Conservation (phyloP, 805 yeast genomes). For the Barnettozyma californica region DNA sequence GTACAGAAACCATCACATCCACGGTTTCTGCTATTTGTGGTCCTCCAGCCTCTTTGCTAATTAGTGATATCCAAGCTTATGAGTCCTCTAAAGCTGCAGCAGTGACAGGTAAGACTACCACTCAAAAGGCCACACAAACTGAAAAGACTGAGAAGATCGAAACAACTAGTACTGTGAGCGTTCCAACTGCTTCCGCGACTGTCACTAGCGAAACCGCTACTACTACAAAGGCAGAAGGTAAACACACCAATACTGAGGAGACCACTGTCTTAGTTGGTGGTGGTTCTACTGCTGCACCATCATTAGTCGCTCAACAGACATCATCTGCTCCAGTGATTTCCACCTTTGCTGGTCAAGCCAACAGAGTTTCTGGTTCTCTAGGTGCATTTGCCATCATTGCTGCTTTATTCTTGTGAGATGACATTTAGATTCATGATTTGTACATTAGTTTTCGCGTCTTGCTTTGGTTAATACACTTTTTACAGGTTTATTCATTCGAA, state of each 20-base stretch:
- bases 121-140: conserved; percentile 27
- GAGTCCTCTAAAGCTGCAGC: conserved; percentile 3
- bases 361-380: conserved; percentile 84
- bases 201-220: background rate
- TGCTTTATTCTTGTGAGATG: conserved; percentile 80
- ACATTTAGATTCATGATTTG: conserved; percentile 55
- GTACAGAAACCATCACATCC: conserved; percentile 1
- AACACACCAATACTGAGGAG: conserved; percentile 55
- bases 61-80: conserved; percentile 7
- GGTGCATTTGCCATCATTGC: conserved; percentile 72
- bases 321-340: conserved; percentile 7
- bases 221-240: conserved; percentile 4
- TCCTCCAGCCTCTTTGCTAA: conserved; percentile 3
- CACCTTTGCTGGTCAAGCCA: conserved; percentile 43
- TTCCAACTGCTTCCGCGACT: background rate
- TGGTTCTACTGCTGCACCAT: conserved; percentile 26
- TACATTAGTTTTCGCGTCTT: background rate
- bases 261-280: conserved; percentile 62
- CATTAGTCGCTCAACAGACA: background rate
- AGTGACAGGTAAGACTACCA: conserved; percentile 13
- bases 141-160: too few species aligned
- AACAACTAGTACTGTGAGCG: conserved; percentile 1
- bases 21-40: conserved; percentile 4
- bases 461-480: background rate
- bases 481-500: background rate